phyloP scores from a whole-genome alignment of 306 rosid genomes.

The Rubus parviflorus region DNA sequence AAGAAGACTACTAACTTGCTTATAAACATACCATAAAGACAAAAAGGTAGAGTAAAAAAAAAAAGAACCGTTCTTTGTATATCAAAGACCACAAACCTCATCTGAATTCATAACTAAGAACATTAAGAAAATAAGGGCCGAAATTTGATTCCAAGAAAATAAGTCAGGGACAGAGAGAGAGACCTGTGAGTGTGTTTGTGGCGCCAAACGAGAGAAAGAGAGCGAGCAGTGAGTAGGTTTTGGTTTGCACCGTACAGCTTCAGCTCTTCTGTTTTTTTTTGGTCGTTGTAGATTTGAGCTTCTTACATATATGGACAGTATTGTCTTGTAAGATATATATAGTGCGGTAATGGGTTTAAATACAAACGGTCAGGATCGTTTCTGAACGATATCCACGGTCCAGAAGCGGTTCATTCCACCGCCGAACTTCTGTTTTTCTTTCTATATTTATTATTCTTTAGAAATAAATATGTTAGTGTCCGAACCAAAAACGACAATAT shows the following conservation, averaged over 20 bases:
- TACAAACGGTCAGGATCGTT: too few relatives aligned
- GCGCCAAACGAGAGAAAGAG: constrained; percentile 44
- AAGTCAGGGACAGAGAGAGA: constrained; percentile 7
- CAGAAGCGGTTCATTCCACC: too few relatives aligned
- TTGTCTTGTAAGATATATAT: too few relatives aligned
- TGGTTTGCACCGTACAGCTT: neutral
- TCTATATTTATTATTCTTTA: too few relatives aligned
- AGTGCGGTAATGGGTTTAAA: too few relatives aligned
- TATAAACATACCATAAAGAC: neutral
- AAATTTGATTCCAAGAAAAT: neutral
- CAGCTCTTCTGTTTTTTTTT: too few relatives aligned
- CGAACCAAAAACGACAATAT: too few relatives aligned
- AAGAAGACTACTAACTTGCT: neutral
- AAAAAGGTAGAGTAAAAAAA: neutral
- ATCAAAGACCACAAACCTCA: neutral
- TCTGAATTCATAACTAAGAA: neutral
- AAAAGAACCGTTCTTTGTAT: neutral
- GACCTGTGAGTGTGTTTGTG: constrained; percentile 33
- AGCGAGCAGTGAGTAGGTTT: neutral
- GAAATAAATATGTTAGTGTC: too few relatives aligned
- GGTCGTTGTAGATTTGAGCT: too few relatives aligned
- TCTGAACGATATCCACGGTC: too few relatives aligned
- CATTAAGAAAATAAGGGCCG: neutral
- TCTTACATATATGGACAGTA: too few relatives aligned
- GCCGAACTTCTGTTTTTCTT: too few relatives aligned